These are phyloP conservation scores for Phytophthora citricola DNA, from an alignment of 352 stramenopile species.

Conservation along the genomic window DNA sequence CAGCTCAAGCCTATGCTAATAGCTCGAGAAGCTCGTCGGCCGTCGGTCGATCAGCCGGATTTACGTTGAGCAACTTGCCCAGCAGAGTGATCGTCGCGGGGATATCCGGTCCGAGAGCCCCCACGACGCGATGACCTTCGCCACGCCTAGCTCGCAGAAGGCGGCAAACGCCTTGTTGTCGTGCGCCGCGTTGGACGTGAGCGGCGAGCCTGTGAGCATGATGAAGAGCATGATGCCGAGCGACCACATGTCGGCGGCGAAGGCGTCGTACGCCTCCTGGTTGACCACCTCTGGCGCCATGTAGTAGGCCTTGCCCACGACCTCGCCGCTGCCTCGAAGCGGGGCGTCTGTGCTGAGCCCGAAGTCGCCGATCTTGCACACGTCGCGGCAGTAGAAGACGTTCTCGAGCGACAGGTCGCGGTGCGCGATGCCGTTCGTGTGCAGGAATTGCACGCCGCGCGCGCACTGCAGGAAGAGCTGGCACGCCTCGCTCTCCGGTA, in stretches of 20 bases:
- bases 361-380: constrained; percentile 66
- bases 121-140: constrained; percentile 60
- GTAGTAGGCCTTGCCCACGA: constrained; percentile 59
- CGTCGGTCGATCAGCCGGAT: constrained; percentile 11
- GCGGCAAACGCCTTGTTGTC: constrained; percentile 45
- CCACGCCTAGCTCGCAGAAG: constrained; percentile 47
- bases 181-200: constrained; percentile 36
- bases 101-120: constrained; percentile 39
- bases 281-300: constrained; percentile 64
- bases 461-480: constrained; percentile 42
- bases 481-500: constrained; percentile 31
- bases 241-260: constrained; percentile 67
- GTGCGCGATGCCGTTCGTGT: constrained; percentile 50
- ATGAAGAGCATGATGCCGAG: constrained; percentile 73
- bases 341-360: constrained; percentile 44
- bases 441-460: constrained; percentile 44
- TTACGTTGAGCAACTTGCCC: constrained; percentile 13
- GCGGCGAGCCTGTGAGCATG: constrained; percentile 63
- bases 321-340: constrained; percentile 23
- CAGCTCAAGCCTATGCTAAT: constrained; percentile 10
- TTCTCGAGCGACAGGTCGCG: constrained; percentile 67
- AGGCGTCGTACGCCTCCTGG: constrained; percentile 45
- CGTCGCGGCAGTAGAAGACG: constrained; percentile 39
- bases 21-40: constrained; percentile 26
- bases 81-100: constrained; percentile 3